These are phyloP conservation scores for Solanum pinnatisectum DNA, from an alignment of 257 asterid genomes.

Conservation along the genomic window DNA sequence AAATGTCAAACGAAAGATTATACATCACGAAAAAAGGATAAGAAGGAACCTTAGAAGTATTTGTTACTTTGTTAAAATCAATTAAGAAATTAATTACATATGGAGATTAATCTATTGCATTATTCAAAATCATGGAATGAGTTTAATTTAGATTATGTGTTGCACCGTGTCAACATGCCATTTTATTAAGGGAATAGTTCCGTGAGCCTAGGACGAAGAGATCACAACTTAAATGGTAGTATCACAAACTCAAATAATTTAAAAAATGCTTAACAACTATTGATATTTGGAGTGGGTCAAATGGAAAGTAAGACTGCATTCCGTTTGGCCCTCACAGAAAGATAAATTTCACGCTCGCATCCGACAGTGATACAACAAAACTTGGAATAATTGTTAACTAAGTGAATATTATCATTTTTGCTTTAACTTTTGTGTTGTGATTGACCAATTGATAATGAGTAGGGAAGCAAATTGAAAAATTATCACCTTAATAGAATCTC, in stretches of 20 bases:
- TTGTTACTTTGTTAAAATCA: background rate
- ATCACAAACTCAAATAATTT: background rate
- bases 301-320: background rate
- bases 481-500: background rate
- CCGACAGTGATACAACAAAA: too few relatives aligned
- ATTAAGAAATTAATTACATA: background rate
- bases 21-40: background rate
- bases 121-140: background rate
- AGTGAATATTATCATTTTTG: background rate
- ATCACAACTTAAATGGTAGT: too few relatives aligned
- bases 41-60: background rate
- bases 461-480: background rate
- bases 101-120: background rate
- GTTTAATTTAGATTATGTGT: background rate
- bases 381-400: background rate
- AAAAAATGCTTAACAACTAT: too few relatives aligned
- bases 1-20: background rate
- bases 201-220: background rate
- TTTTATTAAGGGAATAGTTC: background rate
- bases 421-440: background rate
- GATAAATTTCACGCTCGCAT: too few relatives aligned
- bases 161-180: background rate
- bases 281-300: background rate
- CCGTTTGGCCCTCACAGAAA: rapidly evolving
- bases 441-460: too few relatives aligned